Percentiles rank a stretch among this genome's conserved stretches.
Conservation (phyloP, 2,329 filamentous ascomycete genomes). For the Colletotrichum cereale region DNA sequence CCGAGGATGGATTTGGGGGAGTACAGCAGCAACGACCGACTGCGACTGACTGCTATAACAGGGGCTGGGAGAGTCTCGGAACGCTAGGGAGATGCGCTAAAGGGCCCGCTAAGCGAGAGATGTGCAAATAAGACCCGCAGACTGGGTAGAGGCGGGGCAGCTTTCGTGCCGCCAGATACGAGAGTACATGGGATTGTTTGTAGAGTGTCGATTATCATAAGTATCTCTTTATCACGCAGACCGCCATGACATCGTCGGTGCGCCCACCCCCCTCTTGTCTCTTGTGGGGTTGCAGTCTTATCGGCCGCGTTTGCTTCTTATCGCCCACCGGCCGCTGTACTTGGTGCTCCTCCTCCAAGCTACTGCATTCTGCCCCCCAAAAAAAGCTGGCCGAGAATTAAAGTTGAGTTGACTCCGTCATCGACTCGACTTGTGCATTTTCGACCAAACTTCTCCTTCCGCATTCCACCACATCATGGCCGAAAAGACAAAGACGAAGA, state of each 20-base stretch:
- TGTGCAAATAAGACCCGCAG: background rate
- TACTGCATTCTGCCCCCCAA: conserved; percentile 1
- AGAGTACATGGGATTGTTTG: background rate
- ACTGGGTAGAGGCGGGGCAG: conserved; percentile 16
- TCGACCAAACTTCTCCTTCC: background rate
- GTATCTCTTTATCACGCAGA: conserved; percentile 19
- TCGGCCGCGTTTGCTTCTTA: conserved; percentile 22
- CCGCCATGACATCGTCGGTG: conserved; percentile 16
- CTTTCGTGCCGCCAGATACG: conserved; percentile 7
- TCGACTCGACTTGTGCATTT: background rate
- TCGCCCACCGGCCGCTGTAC: conserved; percentile 1
- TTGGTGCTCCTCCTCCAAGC: background rate
- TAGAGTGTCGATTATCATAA: background rate
- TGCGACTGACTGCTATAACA: too few species aligned
- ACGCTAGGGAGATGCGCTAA: conserved; percentile 23
- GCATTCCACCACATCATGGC: conserved; percentile 29
- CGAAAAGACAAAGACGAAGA: conserved; percentile 45
- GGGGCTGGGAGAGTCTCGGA: background rate
- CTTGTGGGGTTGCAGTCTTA: conserved; percentile 20
- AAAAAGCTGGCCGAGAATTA: conserved; percentile 27
- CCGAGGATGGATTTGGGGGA: background rate
- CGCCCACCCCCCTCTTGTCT: too few species aligned
- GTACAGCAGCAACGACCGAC: background rate
- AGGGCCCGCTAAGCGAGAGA: background rate
- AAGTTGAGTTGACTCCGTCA: conserved; percentile 22